Conservation (phyloP, 805 yeast genomes). For the Suhomyces xylopsoci region DNA sequence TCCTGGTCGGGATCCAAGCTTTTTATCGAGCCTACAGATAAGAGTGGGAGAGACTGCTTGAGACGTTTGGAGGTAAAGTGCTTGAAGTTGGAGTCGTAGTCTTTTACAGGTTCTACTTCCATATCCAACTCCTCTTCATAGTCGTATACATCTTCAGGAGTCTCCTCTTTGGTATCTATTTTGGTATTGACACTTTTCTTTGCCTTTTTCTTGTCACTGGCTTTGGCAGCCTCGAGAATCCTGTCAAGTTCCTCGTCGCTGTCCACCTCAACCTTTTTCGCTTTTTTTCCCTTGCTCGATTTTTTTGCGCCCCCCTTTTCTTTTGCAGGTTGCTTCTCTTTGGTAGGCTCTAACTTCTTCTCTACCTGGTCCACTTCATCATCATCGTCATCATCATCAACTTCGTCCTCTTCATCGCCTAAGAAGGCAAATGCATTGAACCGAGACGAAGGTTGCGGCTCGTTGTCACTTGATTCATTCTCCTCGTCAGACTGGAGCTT, state of each 20-base stretch:
- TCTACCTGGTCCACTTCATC: slow-evolving; percentile 13
- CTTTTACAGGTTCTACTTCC: slow-evolving; percentile 29
- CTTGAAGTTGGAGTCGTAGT: slow-evolving; percentile 44
- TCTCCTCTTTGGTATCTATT: slow-evolving; percentile 8
- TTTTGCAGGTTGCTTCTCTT: background rate
- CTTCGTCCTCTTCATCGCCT: slow-evolving; percentile 26
- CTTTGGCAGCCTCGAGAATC: slow-evolving; percentile 43
- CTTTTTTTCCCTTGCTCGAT: slow-evolving; percentile 21
- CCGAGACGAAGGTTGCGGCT: slow-evolving; percentile 9
- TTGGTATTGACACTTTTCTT: slow-evolving; percentile 10
- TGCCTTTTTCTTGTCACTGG: slow-evolving; percentile 18
- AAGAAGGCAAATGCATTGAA: slow-evolving; percentile 48
- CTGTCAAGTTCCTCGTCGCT: slow-evolving; percentile 60
- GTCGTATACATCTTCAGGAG: slow-evolving; percentile 10
- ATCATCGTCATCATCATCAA: slow-evolving; percentile 16
- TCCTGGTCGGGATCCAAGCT: slow-evolving; percentile 77
- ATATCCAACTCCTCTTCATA: slow-evolving; percentile 21
- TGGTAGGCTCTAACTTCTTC: slow-evolving; percentile 2
- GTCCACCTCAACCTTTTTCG: slow-evolving; percentile 16
- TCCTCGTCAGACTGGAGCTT: slow-evolving; percentile 10
- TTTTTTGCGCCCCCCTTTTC: slow-evolving; percentile 1
- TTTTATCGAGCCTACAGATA: slow-evolving; percentile 44
- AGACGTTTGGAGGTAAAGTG: slow-evolving; percentile 48
- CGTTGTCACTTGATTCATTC: slow-evolving; percentile 12
- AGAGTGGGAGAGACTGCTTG: slow-evolving; percentile 33